These are phyloP conservation scores for Paramecium primaurelia DNA, from an alignment of 73 alveolate species.

Conservation along the genomic window DNA sequence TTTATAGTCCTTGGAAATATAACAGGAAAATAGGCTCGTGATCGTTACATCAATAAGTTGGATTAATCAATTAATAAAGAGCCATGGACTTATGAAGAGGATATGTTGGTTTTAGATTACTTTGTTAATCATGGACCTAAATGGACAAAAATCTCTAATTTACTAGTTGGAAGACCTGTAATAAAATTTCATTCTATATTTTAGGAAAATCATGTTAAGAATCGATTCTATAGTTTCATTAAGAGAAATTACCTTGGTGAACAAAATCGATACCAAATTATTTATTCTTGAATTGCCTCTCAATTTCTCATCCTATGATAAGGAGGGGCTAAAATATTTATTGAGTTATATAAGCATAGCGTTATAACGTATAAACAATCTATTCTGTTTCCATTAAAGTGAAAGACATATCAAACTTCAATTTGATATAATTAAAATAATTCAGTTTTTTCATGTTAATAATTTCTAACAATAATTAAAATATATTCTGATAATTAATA, in stretches of 20 bases:
- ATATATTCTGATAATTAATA: neutral
- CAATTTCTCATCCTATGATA: neutral
- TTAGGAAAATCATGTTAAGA: slow-evolving; percentile 26
- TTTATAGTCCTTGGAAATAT: neutral
- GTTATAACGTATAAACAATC: neutral
- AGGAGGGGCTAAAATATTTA: neutral
- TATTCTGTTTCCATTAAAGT: neutral
- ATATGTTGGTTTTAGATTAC: slow-evolving; percentile 11
- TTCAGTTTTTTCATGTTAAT: slow-evolving; percentile 13
- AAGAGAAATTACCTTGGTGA: neutral
- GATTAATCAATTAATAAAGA: slow-evolving; percentile 90
- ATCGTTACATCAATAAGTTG: slow-evolving; percentile 94
- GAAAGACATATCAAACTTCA: neutral
- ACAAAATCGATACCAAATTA: neutral
- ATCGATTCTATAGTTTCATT: slow-evolving; percentile 22
- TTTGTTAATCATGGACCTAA: slow-evolving; percentile 27
- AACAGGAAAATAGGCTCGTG: slow-evolving; percentile 88
- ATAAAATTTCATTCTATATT: slow-evolving; percentile 8
- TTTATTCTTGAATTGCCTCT: neutral
- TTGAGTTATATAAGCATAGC: neutral
- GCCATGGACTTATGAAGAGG: slow-evolving; percentile 92
- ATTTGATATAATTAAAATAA: neutral
- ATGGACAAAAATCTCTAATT: slow-evolving; percentile 51
- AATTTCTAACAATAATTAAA: neutral
- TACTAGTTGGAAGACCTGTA: slow-evolving; percentile 74